Evolutionary conservation across 139 green algal genomes (phyloP).

Genomic region (Micromonas pusilla): DNA sequence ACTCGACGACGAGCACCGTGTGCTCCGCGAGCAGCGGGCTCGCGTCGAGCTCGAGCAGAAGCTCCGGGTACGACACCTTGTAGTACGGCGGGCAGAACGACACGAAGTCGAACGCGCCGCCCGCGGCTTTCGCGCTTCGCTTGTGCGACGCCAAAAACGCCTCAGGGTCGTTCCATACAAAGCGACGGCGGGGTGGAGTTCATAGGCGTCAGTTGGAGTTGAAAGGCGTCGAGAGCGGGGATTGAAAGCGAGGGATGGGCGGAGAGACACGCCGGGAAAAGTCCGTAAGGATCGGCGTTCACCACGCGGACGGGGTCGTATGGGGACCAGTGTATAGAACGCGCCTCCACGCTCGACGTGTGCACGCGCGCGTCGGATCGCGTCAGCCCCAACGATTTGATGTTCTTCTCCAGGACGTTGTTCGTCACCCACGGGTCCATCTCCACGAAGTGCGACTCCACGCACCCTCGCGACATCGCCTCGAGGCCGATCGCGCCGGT

Average conservation of each 20-base stretch:
- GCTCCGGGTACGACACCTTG: conserved; percentile 74
- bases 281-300: too few species aligned
- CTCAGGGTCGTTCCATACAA: too few species aligned
- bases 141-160: conserved; percentile 53
- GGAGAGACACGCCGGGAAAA: too few species aligned
- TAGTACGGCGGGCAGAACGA: conserved; percentile 85
- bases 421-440: conserved; percentile 71
- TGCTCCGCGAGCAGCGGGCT: conserved; percentile 53
- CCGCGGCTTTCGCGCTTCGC: conserved; percentile 32
- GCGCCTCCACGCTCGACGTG: conserved; percentile 54
- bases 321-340: too few species aligned
- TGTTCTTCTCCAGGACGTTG: conserved; percentile 57
- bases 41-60: conserved; percentile 64
- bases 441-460: conserved; percentile 79
- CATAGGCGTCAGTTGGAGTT: too few species aligned
- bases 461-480: conserved; percentile 38
- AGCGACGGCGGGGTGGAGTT: too few species aligned
- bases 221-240: too few species aligned
- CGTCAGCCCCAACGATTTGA: conserved; percentile 32
- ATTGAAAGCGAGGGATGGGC: too few species aligned
- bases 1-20: conserved; percentile 23
- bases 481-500: conserved; percentile 47
- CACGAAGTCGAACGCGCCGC: conserved; percentile 85
- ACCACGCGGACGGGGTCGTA: too few species aligned
- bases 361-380: conserved; percentile 47